Percentiles rank a stretch among this genome's conserved stretches.
These are phyloP conservation scores for Mollisiaceae sp. DNA, from an alignment of 2,329 filamentous ascomycete species.

Conservation along the genomic window DNA sequence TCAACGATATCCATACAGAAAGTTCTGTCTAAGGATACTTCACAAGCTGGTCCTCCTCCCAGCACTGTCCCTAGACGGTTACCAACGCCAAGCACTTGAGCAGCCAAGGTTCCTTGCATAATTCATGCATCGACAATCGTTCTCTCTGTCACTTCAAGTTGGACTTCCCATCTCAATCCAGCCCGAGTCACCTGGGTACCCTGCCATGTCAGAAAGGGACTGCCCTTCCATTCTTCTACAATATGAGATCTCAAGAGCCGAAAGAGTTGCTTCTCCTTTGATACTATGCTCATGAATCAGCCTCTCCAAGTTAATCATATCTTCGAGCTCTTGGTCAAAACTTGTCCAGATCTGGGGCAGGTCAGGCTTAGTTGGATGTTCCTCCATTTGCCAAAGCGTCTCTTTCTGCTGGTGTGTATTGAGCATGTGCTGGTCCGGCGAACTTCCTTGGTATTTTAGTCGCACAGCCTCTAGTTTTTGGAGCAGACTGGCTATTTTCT, in stretches of 20 bases:
- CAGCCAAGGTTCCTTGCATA: constrained; percentile 2
- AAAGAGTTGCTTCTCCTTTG: not conserved
- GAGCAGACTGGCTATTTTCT: not conserved
- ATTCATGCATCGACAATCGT: constrained; percentile 4
- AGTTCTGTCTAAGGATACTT: not conserved
- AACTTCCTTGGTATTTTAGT: not conserved
- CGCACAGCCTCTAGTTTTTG: not conserved
- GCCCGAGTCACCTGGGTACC: not conserved
- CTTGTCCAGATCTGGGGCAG: not conserved
- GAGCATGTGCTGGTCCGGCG: not conserved
- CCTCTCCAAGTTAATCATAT: not conserved
- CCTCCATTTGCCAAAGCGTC: not conserved
- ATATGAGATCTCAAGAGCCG: not conserved
- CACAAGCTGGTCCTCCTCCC: not conserved
- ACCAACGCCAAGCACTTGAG: not conserved
- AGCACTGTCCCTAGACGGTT: not conserved
- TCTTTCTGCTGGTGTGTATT: not conserved
- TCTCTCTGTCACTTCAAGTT: not conserved
- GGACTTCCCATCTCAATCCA: constrained; percentile 13
- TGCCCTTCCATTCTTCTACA: not conserved
- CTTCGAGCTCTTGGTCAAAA: not conserved
- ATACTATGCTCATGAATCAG: not conserved
- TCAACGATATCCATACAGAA: constrained; percentile 4
- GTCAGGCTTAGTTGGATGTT: not conserved
- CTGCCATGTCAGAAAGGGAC: not conserved